Evolutionary conservation across 805 yeast species (phyloP).

Genomic region (Candida insectorum): DNA sequence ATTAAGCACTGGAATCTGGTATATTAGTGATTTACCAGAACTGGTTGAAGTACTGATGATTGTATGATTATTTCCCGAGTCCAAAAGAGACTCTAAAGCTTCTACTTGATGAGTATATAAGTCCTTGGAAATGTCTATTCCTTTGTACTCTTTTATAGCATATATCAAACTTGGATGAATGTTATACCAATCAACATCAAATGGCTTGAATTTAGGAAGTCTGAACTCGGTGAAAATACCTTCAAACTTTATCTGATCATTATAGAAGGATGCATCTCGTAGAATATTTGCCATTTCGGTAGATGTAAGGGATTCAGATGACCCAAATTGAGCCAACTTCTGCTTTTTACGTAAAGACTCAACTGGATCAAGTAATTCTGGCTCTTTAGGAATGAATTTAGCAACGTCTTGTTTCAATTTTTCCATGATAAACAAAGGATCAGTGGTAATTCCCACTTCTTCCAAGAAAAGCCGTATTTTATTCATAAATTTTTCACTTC

Average conservation of each 20-base stretch:
- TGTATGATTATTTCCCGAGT: constrained; percentile 48
- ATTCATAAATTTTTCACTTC: constrained; percentile 49
- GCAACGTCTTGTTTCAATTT: constrained; percentile 2
- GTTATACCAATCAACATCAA: constrained; percentile 19
- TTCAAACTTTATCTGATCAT: constrained; percentile 57
- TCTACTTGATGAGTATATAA: constrained; percentile 81
- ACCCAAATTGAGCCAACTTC: constrained; percentile 2
- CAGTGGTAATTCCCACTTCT: constrained; percentile 1
- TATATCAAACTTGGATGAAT: constrained; percentile 46
- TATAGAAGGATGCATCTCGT: constrained; percentile 48
- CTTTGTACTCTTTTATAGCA: constrained; percentile 49
- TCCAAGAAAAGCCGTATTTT: constrained; percentile 13
- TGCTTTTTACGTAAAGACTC: constrained; percentile 13
- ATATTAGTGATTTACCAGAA: constrained; percentile 91
- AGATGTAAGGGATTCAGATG: constrained; percentile 31
- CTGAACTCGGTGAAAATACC: constrained; percentile 46
- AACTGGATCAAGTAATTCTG: constrained; percentile 13
- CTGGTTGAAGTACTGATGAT: constrained; percentile 94
- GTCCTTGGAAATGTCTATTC: constrained; percentile 37
- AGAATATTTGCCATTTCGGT: constrained; percentile 49
- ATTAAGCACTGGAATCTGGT: constrained; percentile 78
- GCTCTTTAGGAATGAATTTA: constrained; percentile 7
- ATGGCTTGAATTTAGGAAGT: constrained; percentile 44
- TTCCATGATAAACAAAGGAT: constrained; percentile 2
- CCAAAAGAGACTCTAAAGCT: constrained; percentile 59